Base-by-base conservation (phyloP, 2,329 filamentous ascomycete species). In the Madurella mycetomatis region DNA sequence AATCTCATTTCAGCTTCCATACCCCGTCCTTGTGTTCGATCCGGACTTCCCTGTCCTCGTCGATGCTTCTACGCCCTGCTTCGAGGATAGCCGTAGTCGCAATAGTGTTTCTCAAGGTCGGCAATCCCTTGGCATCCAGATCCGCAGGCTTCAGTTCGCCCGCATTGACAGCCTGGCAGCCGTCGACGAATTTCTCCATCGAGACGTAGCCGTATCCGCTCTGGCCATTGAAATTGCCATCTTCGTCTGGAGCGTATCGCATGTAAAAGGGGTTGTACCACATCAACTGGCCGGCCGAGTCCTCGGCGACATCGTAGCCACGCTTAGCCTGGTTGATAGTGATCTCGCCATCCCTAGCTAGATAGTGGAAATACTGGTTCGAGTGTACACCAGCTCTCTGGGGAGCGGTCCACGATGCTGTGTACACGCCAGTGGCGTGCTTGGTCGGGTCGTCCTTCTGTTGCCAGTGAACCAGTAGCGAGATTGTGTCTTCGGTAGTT, bases 231-330 rank as follows among this genome's bases (percentile, higher is more conserved):
- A 96, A 96, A 73, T 96, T 95, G 51, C 92, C 92, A 70, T 95
- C 89, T 75, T 96, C 92, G 66, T 96, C 91, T 17, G 92, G 91
- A 12, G 91, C 89, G 66, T 96, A 96, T 65, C 87, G 86, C 90
- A 95, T 95, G 74, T 95, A 95, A 73, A 95, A 95, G 69, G 92
- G 92, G 71, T 96, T 96, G 70, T 89, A 87, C 90, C 91, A 96
- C 68, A 86, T 81, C 58, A 96, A 72, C 67, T 85, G 81, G 41
- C 82, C 82, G 1, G 76, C 75, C 17, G 73, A 80, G 69, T 96
- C 92, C 61, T 91, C 88, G n/a, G 92, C 90, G 11, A 96, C 87
- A 66, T 96, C 91, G 73, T 96, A 96, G 46, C 92, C 92, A 51
- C 92, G 83, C 79, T 95, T 95, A 43, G 91, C 92, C 74, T 96